phyloP scores from a whole-genome alignment of 441 rosid genomes.

The Erodium chrysanthum region DNA sequence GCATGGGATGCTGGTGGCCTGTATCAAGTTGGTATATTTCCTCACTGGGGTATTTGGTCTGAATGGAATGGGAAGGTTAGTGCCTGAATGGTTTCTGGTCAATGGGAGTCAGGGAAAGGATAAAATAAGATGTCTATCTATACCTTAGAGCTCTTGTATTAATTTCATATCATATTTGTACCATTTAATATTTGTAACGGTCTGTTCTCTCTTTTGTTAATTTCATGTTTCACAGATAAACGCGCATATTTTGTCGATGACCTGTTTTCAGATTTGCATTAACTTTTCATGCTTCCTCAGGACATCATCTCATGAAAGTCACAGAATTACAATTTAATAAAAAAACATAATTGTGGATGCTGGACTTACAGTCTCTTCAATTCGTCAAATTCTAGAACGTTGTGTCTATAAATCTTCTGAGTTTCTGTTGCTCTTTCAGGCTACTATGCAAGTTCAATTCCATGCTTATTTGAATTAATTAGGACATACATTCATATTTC shows the following conservation, averaged over 20 bases:
- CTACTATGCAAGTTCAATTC: background rate
- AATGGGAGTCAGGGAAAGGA: background rate
- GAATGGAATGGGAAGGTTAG: slow-evolving; percentile 99
- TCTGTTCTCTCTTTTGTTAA: no score
- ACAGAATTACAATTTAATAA: background rate
- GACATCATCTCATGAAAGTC: slow-evolving; percentile 5
- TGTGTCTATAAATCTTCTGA: background rate
- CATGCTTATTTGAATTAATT: background rate
- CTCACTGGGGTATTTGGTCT: slow-evolving; percentile 96
- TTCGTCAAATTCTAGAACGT: background rate
- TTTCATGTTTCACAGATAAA: background rate
- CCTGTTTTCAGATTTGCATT: background rate
- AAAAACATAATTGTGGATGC: background rate
- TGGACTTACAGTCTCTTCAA: background rate
- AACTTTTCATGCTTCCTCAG: slow-evolving; percentile 1
- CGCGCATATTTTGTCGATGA: background rate
- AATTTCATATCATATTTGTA: background rate
- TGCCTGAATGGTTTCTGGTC: background rate
- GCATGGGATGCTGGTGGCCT: slow-evolving; percentile 98
- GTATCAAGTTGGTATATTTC: slow-evolving; percentile 91
- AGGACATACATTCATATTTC: background rate
- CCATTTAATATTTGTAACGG: background rate
- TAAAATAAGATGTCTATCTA: background rate
- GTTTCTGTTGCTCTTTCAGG: background rate
- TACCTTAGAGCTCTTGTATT: background rate